Base-by-base conservation (phyloP, 129 eudicot species). In the Glebionis coronaria region DNA sequence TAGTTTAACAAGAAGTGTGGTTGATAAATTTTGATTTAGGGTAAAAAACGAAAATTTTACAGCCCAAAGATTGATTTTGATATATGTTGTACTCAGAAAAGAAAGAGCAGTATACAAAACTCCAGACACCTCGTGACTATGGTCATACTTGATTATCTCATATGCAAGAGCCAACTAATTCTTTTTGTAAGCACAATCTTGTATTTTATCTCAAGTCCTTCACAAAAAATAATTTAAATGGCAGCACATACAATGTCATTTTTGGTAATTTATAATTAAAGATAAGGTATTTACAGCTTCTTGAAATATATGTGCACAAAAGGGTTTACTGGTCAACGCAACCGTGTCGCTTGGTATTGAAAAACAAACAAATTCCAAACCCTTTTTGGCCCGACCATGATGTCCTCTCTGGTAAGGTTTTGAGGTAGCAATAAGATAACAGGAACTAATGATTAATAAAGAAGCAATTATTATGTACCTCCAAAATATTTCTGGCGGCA, bases 401-500 rank as follows among this genome's bases (percentile, higher is more conserved):
- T 35, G 42, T 35, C 42, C 42, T 9, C 10, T 35, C 42, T 35
- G 7, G 10, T 35, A 35, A 35, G n/a, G n/a, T n/a, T n/a, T n/a
- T n/a, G n/a, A n/a, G n/a, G n/a, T n/a, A n/a, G n/a, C n/a, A n/a
- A n/a, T n/a, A n/a, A n/a, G n/a, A n/a, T n/a, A n/a, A n/a, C n/a
- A n/a, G n/a, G n/a, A 27, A 7, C 40, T 21, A 13, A 12, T 7
- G 14, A 12, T 5, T 13, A 68, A 38, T 35, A 40, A 38, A 62
- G 18, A 54, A 76, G 29, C 54, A 52, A 42, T 16, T 28, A 18
- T 38, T 57, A 63, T 18, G 68, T 83, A 91, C 97, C 97, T 92
- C 98, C 3, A 92, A 80, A 23, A 85, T 92, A 61, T 86, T 85
- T 84, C 98, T 83, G 14, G 98, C 98, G 73, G 98, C 98, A 58